Evolutionary conservation across 768 basidiomycete species (phyloP).

Genomic region (Tylopilus subfusipes): DNA sequence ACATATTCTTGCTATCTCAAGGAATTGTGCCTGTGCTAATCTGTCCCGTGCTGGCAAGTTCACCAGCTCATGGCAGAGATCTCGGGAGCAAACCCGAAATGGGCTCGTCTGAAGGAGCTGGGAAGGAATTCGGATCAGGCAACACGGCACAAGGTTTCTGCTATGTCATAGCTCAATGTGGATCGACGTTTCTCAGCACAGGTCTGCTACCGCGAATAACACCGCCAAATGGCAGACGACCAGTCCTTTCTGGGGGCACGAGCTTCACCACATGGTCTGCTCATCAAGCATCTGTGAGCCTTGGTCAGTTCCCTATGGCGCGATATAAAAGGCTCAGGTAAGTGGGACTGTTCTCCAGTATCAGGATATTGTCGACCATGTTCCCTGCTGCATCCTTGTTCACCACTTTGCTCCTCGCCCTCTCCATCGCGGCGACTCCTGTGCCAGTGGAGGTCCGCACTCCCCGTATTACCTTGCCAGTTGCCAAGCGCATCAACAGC

Average conservation of each 20-base stretch:
- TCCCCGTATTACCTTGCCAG: constrained; percentile 43
- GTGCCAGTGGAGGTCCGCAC: constrained; percentile 41
- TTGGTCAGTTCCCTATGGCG: not conserved
- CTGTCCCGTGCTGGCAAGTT: not conserved
- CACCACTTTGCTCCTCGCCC: constrained; percentile 43
- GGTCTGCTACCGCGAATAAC: constrained; percentile 2
- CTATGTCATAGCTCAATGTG: not conserved
- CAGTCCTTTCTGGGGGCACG: not conserved
- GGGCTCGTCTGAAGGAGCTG: not conserved
- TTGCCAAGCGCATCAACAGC: constrained; percentile 54
- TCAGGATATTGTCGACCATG: constrained; percentile 31
- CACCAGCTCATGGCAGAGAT: not conserved
- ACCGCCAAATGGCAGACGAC: constrained; percentile 5
- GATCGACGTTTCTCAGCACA: not conserved
- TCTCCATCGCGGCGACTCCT: constrained; percentile 45
- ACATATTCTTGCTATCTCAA: constrained; percentile 19
- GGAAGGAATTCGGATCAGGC: not conserved
- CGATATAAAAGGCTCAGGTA: constrained; percentile 20
- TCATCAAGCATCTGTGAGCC: not conserved
- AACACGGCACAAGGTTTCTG: not conserved
- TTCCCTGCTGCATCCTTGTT: constrained; percentile 40
- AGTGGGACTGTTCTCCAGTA: constrained; percentile 11
- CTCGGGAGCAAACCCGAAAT: not conserved
- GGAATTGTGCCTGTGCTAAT: not conserved
- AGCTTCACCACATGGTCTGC: constrained; percentile 12